Evolutionary conservation across 2,329 filamentous ascomycete species (phyloP).

Genomic region (Fusarium sp.): DNA sequence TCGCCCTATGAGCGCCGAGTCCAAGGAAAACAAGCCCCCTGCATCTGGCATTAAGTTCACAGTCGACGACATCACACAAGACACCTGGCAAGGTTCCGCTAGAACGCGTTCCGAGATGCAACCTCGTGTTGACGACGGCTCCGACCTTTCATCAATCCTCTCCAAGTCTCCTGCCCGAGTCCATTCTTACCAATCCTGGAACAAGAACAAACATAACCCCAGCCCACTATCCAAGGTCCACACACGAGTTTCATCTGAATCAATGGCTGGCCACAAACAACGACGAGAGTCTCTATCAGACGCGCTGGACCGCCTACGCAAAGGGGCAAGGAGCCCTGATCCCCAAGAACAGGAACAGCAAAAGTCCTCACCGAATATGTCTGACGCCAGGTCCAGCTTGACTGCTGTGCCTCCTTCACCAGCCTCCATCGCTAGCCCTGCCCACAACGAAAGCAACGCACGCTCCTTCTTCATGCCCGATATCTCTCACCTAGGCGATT

Average conservation of each 20-base stretch:
- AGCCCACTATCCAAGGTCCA: constrained; percentile 56
- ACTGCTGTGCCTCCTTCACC: constrained; percentile 57
- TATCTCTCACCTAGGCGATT: constrained; percentile 67
- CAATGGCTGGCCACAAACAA: constrained; percentile 39
- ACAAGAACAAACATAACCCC: constrained; percentile 49
- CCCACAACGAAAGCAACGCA: constrained; percentile 56
- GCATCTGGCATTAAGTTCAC: constrained; percentile 48
- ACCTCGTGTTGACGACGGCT: constrained; percentile 64
- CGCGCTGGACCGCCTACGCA: constrained; percentile 52
- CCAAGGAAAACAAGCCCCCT: constrained; percentile 62
- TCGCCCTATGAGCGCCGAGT: constrained; percentile 51
- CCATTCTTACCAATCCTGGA: constrained; percentile 42
- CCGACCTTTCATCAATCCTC: constrained; percentile 60
- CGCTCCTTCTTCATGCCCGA: constrained; percentile 67
- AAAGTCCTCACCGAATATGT: constrained; percentile 51
- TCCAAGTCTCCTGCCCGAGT: constrained; percentile 54
- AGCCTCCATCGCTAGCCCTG: constrained; percentile 49
- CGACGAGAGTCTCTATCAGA: constrained; percentile 50
- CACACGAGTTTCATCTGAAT: constrained; percentile 48
- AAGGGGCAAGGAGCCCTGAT: constrained; percentile 50
- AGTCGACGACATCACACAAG: constrained; percentile 59
- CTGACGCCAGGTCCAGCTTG: constrained; percentile 56
- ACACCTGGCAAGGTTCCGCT: constrained; percentile 55
- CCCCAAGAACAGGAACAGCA: constrained; percentile 40
- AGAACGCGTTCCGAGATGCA: constrained; percentile 64